These are phyloP conservation scores for Leccinum uliginosum DNA, from an alignment of 768 basidiomycete species.

Conservation along the genomic window DNA sequence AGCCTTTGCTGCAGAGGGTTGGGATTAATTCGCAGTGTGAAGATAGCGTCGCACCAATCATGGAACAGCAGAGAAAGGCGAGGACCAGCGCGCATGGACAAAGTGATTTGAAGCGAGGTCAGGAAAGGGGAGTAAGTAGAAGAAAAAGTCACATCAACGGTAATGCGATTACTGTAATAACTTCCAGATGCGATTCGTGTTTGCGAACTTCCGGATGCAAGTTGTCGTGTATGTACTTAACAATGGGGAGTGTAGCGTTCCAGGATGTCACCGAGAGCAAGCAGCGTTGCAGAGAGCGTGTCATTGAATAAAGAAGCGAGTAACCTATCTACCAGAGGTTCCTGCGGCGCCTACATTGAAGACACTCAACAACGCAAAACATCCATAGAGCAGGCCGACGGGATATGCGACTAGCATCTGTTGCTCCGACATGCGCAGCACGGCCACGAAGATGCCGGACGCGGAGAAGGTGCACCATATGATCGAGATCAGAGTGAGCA, in stretches of 20 bases:
- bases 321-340: constrained; percentile 28
- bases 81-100: neutral
- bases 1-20: too few species aligned
- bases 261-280: neutral
- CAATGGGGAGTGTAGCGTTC: neutral
- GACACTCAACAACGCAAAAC: constrained; percentile 89
- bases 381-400: constrained; percentile 88
- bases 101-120: neutral
- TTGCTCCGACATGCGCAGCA: constrained; percentile 94
- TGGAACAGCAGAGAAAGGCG: neutral
- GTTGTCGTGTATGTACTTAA: neutral
- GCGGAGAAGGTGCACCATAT: constrained; percentile 97
- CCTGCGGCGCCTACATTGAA: constrained; percentile 57
- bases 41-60: neutral
- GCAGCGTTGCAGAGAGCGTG: neutral
- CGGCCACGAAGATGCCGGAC: constrained; percentile 92
- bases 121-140: neutral
- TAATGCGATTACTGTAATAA: neutral
- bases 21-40: neutral
- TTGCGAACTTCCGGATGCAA: too few species aligned
- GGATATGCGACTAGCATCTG: constrained; percentile 95
- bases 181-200: neutral
- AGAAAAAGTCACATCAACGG: neutral
- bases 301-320: constrained; percentile 9
- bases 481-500: constrained; percentile 77